Base-by-base conservation (phyloP, 2,329 filamentous ascomycete species). In the Parastagonospora nodorum region DNA sequence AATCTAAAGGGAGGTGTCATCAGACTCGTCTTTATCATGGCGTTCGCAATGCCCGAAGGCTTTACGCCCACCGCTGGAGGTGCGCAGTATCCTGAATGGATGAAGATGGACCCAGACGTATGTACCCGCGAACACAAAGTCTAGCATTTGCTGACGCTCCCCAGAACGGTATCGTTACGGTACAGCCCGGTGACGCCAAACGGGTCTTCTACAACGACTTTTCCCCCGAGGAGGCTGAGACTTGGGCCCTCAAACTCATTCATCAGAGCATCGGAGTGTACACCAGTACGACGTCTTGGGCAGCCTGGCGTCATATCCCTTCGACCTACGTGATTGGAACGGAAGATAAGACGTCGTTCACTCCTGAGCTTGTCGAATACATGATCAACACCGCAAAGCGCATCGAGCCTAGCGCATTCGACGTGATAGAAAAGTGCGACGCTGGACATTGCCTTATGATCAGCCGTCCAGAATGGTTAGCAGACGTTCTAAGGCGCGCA, bases 261-360 rank as follows among this genome's bases (percentile, higher is more conserved):
- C 48, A 48, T 1, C 57, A 60, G 30, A 57, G 54, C 40, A 38
- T 60, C 12, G 54, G 27, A 8, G 16, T 43, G 1, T 57, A 55
- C 32, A 53, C 40, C 39, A 44, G 51, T 24, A 55, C 42, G 30
- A 60, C 54, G 2, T 49, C 48, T 5, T 42, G 49, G 53, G 51
- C 57, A 16, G 51, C 57, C 10, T 60, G 57, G 57, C 46, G 54
- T 11, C 30, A 45, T 29, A 53, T 60, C 45, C 51, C 48, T 2
- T 55, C 57, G 4, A 60, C 54, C 4, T 60, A 55, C 32, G 30
- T 60, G 2, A 7, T 57, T 5, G 45, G 44, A 15, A 33, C 32
- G 5, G 28, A 30, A 8, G 53, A 60, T 46, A 41, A 31, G 24
- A 48, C 53, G n/a, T 50, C 30, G 32, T n/a, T n/a, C n/a, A 60